Base-by-base conservation (phyloP, 129 eudicot species). In the Centrapalus pauciflorus region DNA sequence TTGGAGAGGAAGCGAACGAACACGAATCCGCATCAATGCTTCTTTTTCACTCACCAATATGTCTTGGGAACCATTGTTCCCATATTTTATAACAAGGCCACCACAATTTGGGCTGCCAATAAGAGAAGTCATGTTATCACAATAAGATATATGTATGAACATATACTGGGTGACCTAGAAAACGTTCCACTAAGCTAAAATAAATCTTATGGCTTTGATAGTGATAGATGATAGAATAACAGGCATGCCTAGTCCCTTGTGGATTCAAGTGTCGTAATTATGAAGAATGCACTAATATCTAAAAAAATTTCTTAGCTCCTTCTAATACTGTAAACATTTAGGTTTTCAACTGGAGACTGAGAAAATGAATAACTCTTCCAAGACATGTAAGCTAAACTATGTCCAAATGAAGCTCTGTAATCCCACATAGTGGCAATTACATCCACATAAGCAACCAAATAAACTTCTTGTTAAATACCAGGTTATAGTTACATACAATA, bases 1-100 rank as follows among this genome's bases (percentile, higher is more conserved):
- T 56, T 73, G 78, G 41, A 87, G 75, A 55, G 87, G 87, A 76
- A 56, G 43, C 16, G 95, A 87, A 62, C 90, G 90, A 25, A 72
- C 70, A 32, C 95, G 87, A 61, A 87, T 49, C 58, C 81, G 78
- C 45, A 66, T 45, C 68, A 79, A 43, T 45, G 71, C 82, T 66
- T 77, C 95, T 49, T 87, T 73, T 73, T 73, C 80, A 71, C 73
- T 70, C 66, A 43, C 33, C 9, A 84, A 55, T 24, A 55, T 55
- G 34, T 81, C 85, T 76, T 87, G 78, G 3, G 50, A 61, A 61
- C 58, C 70, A 19, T 51, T 41, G 23, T 64, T 55, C 57, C 66
- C 82, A 41, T 72, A 76, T 38, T 74, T 57, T 67, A 87, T 66
- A 61, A 61, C 37, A 69, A 87, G 83, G n/a, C 79, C 80, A 23